Evolutionary conservation across 176 grass and related monocot species (phyloP).

Genomic region (Pontederia crassipes): DNA sequence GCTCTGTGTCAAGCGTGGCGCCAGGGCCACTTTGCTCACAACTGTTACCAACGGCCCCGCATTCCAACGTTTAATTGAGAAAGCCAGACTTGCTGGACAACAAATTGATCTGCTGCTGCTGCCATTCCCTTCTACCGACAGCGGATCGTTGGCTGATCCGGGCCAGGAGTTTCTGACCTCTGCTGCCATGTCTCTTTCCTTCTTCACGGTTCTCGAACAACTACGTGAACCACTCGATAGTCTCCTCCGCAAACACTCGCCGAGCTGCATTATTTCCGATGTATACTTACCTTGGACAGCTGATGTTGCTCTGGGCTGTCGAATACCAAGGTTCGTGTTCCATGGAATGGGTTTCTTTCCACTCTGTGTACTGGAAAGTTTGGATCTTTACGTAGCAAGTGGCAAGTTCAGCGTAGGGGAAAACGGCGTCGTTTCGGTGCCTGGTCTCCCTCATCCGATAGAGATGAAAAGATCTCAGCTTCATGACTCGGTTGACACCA

Average conservation of each 20-base stretch:
- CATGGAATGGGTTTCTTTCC: slow-evolving; percentile 30
- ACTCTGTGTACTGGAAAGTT: slow-evolving; percentile 16
- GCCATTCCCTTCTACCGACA: too few relatives aligned
- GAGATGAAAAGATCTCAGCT: slow-evolving; percentile 23
- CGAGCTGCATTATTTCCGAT: slow-evolving; percentile 24
- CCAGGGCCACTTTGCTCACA: too few relatives aligned
- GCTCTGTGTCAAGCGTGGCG: too few relatives aligned
- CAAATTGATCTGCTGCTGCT: too few relatives aligned
- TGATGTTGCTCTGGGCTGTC: neutral
- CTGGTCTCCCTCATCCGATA: slow-evolving; percentile 11
- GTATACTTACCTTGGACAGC: slow-evolving; percentile 25
- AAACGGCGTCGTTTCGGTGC: neutral
- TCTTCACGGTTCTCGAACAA: slow-evolving; percentile 4
- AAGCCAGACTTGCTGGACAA: too few relatives aligned
- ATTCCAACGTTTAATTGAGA: too few relatives aligned
- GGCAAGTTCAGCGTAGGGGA: neutral
- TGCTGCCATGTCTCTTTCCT: neutral
- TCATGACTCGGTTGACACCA: neutral
- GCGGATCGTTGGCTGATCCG: neutral
- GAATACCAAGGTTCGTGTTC: slow-evolving; percentile 20
- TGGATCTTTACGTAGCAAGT: slow-evolving; percentile 12
- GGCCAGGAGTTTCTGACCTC: neutral
- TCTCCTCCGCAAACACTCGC: slow-evolving; percentile 13
- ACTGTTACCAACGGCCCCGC: too few relatives aligned
- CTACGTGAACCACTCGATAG: slow-evolving; percentile 8